phyloP scores from a whole-genome alignment of 352 stramenopile genomes.

The Phytophthora pinifolia region DNA sequence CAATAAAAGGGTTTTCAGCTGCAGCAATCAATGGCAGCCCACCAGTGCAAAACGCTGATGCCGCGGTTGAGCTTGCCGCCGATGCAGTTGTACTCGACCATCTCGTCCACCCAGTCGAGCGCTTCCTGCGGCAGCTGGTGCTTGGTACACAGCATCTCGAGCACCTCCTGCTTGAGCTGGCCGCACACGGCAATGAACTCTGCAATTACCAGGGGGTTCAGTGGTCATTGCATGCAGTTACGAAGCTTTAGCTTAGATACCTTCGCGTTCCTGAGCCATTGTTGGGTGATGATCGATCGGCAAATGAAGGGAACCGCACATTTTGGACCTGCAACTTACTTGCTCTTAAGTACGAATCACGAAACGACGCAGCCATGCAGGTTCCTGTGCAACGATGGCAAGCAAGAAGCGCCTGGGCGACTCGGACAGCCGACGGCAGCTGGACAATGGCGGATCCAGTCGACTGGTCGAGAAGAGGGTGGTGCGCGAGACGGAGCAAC shows the following conservation, averaged over 20 bases:
- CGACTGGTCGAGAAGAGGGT: constrained; percentile 27
- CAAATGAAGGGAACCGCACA: constrained; percentile 24
- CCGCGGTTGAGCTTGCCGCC: constrained; percentile 98
- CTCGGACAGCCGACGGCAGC: constrained; percentile 8
- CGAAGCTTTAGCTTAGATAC: constrained; percentile 13
- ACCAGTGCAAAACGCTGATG: constrained; percentile 94
- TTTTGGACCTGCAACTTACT: constrained; percentile 15
- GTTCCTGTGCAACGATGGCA: constrained; percentile 13
- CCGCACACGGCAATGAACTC: constrained; percentile 79
- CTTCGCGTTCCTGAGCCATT: constrained; percentile 43
- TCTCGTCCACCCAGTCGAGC: constrained; percentile 73
- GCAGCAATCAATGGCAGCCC: neutral
- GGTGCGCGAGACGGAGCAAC: constrained; percentile 43
- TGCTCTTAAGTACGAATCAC: constrained; percentile 9
- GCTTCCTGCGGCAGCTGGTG: constrained; percentile 78
- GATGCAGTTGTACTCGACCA: constrained; percentile 97
- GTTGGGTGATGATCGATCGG: constrained; percentile 7
- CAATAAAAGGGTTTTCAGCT: neutral
- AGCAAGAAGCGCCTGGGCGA: constrained; percentile 25
- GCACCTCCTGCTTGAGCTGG: constrained; percentile 76
- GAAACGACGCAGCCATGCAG: constrained; percentile 31
- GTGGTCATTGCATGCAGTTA: no score
- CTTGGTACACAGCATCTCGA: constrained; percentile 62
- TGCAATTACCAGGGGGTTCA: constrained; percentile 17
- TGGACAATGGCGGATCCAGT: constrained; percentile 7